Base-by-base conservation (phyloP, 1,139 yeast genomes). In the Nematodospora anomalae region DNA sequence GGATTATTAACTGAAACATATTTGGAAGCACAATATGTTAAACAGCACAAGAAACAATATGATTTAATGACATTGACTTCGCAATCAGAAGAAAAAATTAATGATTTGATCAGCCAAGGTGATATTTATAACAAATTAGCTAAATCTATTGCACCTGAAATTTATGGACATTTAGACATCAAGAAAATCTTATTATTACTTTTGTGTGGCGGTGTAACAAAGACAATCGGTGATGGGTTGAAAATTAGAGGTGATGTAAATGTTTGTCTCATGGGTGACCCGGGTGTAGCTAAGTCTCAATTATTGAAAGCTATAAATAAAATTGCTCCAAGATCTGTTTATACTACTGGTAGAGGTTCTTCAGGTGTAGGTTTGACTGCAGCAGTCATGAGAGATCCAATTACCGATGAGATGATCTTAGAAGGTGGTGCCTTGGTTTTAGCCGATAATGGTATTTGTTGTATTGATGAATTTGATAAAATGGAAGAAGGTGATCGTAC, bases 281-380 rank as follows among this genome's bases (percentile, higher is more conserved):
- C 99, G 26, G 98, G 98, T 73, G 98, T 94, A 39, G 99, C 99
- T 53, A 94, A 94, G 63, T 92, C 98, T 1, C 99, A 94, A 72
- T 71, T 94, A 53, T 72, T 94, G 46, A 92, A 92, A 60, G 87
- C 95, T 24, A 87, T 94, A 46, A 76, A 90, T 39, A 89, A 90
- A 53, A 87, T 94, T 34, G 95, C 98, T 1, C 98, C 99, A 20
- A 77, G 98, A 57, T 95, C 96, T 33, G 95, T 94, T 27, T 94
- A 94, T 62, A 94, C 99, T 6, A 94, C 98, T 1, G 99, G 99
- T 67, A 79, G 96, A 57, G 99, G 99, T 58, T 89, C 97, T 4
- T 92, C 98, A 0, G 99, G 98, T 38, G 99, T 94, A 33, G 99
- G 99, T 64, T 74, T 94, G 53, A 94, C 99, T 2, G 99, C 99